These are phyloP conservation scores for Penicillium bovifimosum DNA, from an alignment of 495 filamentous ascomycete species.

Conservation along the genomic window DNA sequence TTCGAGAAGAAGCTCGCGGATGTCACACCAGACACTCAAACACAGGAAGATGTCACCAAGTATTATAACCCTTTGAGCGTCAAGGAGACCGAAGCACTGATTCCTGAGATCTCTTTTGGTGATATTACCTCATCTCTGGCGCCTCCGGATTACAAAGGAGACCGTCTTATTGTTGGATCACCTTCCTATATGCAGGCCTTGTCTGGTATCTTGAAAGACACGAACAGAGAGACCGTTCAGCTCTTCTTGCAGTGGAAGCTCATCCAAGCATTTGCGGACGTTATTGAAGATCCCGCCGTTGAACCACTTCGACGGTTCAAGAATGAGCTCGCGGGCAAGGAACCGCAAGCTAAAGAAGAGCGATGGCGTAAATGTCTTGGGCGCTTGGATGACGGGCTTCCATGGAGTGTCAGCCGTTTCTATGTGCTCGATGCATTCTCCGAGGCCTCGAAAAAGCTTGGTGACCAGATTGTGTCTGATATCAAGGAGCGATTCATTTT, in stretches of 20 bases:
- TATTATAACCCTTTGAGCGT: constrained; percentile 54
- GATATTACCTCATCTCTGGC: constrained; percentile 49
- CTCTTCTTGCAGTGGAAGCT: constrained; percentile 58
- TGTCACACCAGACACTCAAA: constrained; percentile 53
- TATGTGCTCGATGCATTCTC: constrained; percentile 63
- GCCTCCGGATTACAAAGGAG: constrained; percentile 43
- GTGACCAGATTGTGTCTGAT: constrained; percentile 64
- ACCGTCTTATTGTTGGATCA: constrained; percentile 53
- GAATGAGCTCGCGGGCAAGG: constrained; percentile 53
- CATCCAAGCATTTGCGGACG: constrained; percentile 45
- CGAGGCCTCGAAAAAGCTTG: constrained; percentile 55
- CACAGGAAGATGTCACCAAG: constrained; percentile 53
- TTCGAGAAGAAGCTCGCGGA: constrained; percentile 58
- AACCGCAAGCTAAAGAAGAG: constrained; percentile 58
- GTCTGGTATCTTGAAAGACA: constrained; percentile 42
- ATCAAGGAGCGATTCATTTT: constrained; percentile 61
- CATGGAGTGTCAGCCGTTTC: constrained; percentile 59
- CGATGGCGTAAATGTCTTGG: constrained; percentile 65
- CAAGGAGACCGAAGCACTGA: constrained; percentile 44
- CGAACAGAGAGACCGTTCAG: constrained; percentile 44
- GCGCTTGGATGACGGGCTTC: constrained; percentile 50
- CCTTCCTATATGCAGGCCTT: constrained; percentile 51
- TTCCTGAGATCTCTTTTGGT: constrained; percentile 51
- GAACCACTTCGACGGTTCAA: constrained; percentile 54
- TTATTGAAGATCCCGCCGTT: constrained; percentile 54